Evolutionary conservation across 106 monocot species (phyloP).

Genomic region (Dendrobium chrysotoxum): DNA sequence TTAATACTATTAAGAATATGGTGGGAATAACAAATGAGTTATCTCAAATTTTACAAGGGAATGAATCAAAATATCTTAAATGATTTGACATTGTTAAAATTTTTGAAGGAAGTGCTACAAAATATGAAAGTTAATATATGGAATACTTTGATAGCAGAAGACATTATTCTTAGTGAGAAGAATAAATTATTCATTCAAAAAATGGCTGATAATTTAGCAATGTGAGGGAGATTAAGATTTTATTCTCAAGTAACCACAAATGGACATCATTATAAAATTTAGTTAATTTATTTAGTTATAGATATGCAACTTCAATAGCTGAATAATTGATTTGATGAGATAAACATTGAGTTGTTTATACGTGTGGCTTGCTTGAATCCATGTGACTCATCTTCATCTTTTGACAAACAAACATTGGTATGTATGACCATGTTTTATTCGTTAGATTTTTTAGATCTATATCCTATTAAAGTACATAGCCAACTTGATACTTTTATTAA

Average conservation of each 20-base stretch:
- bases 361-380: slow-evolving; percentile 5
- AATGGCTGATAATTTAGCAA: no score
- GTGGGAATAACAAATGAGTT: slow-evolving; percentile 3
- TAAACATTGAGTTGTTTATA: not conserved
- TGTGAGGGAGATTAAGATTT: no score
- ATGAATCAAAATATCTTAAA: slow-evolving; percentile 12
- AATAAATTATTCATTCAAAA: not conserved
- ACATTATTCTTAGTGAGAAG: not conserved
- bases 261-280: not conserved
- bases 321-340: slow-evolving; percentile 5
- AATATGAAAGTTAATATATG: slow-evolving; percentile 7
- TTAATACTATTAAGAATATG: not conserved
- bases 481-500: no score
- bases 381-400: not conserved
- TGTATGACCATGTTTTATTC: slow-evolving; percentile 4
- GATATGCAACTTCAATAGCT: slow-evolving; percentile 13
- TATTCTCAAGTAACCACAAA: not conserved
- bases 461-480: not conserved
- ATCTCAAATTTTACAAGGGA: slow-evolving; percentile 1
- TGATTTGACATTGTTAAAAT: not conserved
- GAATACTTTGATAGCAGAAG: not conserved
- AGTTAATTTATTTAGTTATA: not conserved
- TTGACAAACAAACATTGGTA: slow-evolving; percentile 3
- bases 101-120: slow-evolving; percentile 3
- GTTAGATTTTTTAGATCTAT: not conserved